Evolutionary conservation across 1,284 basidiomycete genomes (phyloP).

Genomic region (Tilletia setariae): DNA sequence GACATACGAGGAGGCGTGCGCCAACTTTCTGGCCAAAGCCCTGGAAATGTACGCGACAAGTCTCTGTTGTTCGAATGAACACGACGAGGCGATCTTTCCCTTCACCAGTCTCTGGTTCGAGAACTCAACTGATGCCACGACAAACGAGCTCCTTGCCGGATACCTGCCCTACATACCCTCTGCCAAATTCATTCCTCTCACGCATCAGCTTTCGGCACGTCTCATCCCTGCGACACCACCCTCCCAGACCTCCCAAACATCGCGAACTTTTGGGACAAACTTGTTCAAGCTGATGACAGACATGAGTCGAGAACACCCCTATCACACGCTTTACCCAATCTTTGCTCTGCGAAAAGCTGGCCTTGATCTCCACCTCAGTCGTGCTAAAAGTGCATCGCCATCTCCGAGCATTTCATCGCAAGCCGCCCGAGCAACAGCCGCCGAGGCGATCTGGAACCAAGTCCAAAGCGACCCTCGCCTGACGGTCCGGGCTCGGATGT

Average conservation of each 20-base stretch:
- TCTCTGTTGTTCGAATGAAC: slow-evolving; percentile 69
- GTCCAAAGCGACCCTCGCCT: slow-evolving; percentile 59
- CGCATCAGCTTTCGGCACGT: slow-evolving; percentile 86
- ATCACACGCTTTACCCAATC: slow-evolving; percentile 86
- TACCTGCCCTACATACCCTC: slow-evolving; percentile 71
- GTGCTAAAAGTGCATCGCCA: slow-evolving; percentile 16
- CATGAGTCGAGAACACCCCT: slow-evolving; percentile 86
- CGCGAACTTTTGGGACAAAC: slow-evolving; percentile 46
- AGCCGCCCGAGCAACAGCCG: slow-evolving; percentile 64
- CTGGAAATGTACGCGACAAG: slow-evolving; percentile 74
- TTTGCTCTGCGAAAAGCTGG: slow-evolving; percentile 61
- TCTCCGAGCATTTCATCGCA: slow-evolving; percentile 23
- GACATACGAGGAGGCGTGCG: slow-evolving; percentile 27
- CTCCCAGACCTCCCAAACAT: neutral
- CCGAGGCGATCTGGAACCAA: slow-evolving; percentile 66
- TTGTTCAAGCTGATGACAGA: slow-evolving; percentile 68
- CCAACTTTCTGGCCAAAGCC: slow-evolving; percentile 70
- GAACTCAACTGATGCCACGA: slow-evolving; percentile 66
- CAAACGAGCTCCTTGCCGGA: slow-evolving; percentile 61
- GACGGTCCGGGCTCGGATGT: slow-evolving; percentile 59
- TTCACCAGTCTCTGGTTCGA: slow-evolving; percentile 89
- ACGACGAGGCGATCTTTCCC: slow-evolving; percentile 72
- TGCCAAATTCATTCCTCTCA: slow-evolving; percentile 81
- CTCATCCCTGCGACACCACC: slow-evolving; percentile 58
- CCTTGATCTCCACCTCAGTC: slow-evolving; percentile 23